Base-by-base conservation (phyloP, 345 rosid genomes). In the Salix koriyanagi region DNA sequence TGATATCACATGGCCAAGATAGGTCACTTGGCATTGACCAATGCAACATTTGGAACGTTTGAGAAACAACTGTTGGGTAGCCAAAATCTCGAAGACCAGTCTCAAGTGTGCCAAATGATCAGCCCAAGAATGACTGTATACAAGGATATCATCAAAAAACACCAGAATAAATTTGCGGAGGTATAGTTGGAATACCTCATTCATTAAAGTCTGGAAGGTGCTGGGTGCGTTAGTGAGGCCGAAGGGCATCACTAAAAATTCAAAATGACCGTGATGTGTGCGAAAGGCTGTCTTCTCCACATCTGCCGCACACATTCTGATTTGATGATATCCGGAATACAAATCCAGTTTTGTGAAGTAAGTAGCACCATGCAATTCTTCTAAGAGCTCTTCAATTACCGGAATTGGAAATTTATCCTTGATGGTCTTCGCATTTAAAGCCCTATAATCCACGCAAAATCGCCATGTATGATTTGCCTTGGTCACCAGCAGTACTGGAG, bases 261-360 rank as follows among this genome's bases (percentile, higher is more conserved):
- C 73, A 3, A 6, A 70, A 7, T 48, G 73, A 2, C 39, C 73
- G 3, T 70, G 42, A 18, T 70, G 42, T 2, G 74, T 70, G 1
- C 18, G 6, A n/a, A 50, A 70, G 4, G 74, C 8, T 2, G 13
- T 70, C 3, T 50, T 70, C 9, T 26, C 26, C 1, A 48, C 28
- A 16, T 18, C 26, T 0, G 0, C 4, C 0, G 14, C 4, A n/a
- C 50, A 21, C 25, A 48, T 50, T 1, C 3, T 7, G 0, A 70
- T 15, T 39, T 48, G 60, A 0, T 36, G 28, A 8, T 67, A 67
- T 0, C 50, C 30, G 3, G 30, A 37, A 1, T 14, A 0, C 2
- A 16, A 18, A 28, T 70, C 16, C 0, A 48, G 62, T 16, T 70
- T 70, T 1, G 62, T 70, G 42, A 70, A 69, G 16, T 48, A 70